Base-by-base conservation (phyloP, 768 basidiomycete genomes). In the Rossbeevera mucosa region DNA sequence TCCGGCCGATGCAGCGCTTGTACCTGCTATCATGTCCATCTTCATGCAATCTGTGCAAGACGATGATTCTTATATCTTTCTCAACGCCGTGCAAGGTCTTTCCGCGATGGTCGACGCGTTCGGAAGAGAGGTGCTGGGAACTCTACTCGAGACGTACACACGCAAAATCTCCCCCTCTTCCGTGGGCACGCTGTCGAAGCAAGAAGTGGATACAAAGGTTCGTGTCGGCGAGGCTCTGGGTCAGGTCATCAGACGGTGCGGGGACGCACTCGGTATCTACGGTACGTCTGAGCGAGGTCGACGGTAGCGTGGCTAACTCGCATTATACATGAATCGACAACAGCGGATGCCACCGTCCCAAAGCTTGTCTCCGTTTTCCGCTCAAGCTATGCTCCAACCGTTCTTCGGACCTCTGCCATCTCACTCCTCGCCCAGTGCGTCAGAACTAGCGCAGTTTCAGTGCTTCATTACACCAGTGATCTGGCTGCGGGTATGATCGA, bases 11-110 rank as follows among this genome's bases (percentile, higher is more conserved):
- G 70, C 74, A 3, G 86, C 88, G 0, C 73, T 97, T 22, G 69
- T 85, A 14, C 92, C 93, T 6, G 88, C 86, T 0, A 90, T 97
- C 58, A 71, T 94, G 43, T 87, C 88, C 25, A 86, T 96, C 50
- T 95, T 97, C 66, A 68, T 94, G 56, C 83, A 90, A 62, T 80
- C 85, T 0, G 70, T 94, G 5, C 87, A 91, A 62, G 93, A 96
- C 55, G 88, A 94, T 33, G 95, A 98, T 62, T 92, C 91, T n/a
- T 97, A 93, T 67, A 83, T 97, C 50, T 97, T 92, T 64, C 73
- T 97, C 48, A 93, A 93, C 63, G 93, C 89, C 1, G 86, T 95
- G 13, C 91, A 94, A 61, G 94, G 94, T 0, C 76, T 98, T 1
- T 80, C 86, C n/a, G 82, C 80, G 4, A 85, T 97, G 80, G 92